These are phyloP conservation scores for Clarireedia hainanense DNA, from an alignment of 2,329 filamentous ascomycete species.

Conservation along the genomic window DNA sequence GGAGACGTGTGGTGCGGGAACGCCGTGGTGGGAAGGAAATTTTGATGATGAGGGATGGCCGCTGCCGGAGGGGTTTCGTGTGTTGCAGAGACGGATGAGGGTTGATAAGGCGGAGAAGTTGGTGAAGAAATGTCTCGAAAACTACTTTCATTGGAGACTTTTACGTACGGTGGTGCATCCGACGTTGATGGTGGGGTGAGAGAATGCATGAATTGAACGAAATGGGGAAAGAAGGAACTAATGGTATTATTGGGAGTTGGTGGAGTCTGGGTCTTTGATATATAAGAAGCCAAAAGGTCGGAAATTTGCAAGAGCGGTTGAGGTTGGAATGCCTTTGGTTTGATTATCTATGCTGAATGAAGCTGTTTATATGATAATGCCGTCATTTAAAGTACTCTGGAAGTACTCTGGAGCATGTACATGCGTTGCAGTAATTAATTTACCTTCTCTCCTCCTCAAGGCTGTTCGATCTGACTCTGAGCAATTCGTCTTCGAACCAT, in stretches of 20 bases:
- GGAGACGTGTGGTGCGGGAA: background rate
- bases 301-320: too few relatives aligned
- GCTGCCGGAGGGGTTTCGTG: background rate
- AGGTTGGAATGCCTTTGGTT: too few relatives aligned
- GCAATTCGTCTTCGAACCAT: too few relatives aligned
- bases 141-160: conserved; percentile 4
- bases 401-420: too few relatives aligned
- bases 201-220: background rate
- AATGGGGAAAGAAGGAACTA: background rate
- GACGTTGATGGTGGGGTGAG: background rate
- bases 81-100: background rate
- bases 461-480: too few relatives aligned
- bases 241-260: too few relatives aligned
- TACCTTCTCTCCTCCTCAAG: too few relatives aligned
- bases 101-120: background rate
- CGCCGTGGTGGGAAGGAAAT: background rate
- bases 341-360: too few relatives aligned
- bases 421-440: too few relatives aligned
- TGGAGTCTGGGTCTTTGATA: background rate
- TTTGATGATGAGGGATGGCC: background rate
- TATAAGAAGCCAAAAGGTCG: too few relatives aligned
- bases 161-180: background rate
- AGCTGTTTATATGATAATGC: too few relatives aligned
- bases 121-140: background rate
- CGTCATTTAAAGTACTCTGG: too few relatives aligned